These are phyloP conservation scores for Kappamyces sp. DNA, from an alignment of 192 early-diverging fungal species.

Conservation along the genomic window DNA sequence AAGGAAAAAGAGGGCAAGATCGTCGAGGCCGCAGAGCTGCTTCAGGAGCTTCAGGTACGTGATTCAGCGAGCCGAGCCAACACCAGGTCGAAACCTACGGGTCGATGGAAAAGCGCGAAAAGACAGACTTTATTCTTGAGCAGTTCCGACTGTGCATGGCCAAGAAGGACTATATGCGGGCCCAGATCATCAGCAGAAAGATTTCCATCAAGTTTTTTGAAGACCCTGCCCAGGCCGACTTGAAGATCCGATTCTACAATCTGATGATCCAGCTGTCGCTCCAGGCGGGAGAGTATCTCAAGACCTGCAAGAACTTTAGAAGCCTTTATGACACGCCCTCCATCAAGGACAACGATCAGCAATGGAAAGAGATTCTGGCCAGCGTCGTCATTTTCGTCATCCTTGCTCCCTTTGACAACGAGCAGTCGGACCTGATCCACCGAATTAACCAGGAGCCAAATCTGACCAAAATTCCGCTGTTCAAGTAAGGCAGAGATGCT, in stretches of 20 bases:
- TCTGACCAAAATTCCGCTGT: slow-evolving; percentile 65
- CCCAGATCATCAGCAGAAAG: slow-evolving; percentile 92
- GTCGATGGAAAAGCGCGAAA: slow-evolving; percentile 97
- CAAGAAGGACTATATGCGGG: slow-evolving; percentile 85
- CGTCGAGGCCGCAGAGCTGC: slow-evolving; percentile 83
- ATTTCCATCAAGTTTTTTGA: slow-evolving; percentile 94
- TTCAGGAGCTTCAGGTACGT: slow-evolving; percentile 87
- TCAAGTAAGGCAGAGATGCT: slow-evolving; percentile 54
- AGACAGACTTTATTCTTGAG: slow-evolving; percentile 98
- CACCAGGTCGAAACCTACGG: slow-evolving; percentile 98
- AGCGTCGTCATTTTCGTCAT: slow-evolving; percentile 81
- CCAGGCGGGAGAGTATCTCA: slow-evolving; percentile 85
- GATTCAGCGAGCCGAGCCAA: background rate
- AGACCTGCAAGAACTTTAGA: slow-evolving; percentile 87
- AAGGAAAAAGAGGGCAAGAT: slow-evolving; percentile 86
- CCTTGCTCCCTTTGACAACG: slow-evolving; percentile 89
- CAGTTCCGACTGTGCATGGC: slow-evolving; percentile 94
- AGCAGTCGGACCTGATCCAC: slow-evolving; percentile 92
- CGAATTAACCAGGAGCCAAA: slow-evolving; percentile 77
- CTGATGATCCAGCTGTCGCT: slow-evolving; percentile 93
- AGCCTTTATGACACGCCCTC: slow-evolving; percentile 79
- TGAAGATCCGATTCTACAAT: slow-evolving; percentile 94
- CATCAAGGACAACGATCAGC: slow-evolving; percentile 71
- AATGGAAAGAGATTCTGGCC: slow-evolving; percentile 69
- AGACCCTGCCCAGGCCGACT: slow-evolving; percentile 71